phyloP scores from a whole-genome alignment of 116 monocot species.

The Dioscorea cayenensis region DNA sequence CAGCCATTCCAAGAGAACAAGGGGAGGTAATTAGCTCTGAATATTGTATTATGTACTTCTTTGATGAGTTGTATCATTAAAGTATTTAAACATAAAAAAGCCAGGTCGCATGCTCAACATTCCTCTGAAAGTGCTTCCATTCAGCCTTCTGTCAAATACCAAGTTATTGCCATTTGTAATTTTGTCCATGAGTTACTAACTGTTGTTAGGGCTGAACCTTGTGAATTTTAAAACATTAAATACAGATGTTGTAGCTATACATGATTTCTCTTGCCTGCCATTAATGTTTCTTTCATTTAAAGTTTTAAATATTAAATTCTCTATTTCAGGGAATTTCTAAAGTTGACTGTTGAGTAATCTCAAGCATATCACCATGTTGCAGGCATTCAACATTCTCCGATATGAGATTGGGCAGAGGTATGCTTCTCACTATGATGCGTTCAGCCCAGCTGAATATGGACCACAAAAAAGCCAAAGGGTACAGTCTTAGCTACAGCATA shows the following conservation, averaged over 20 bases:
- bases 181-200: too few relatives aligned
- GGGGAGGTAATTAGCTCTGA: constrained; percentile 70
- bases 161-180: too few relatives aligned
- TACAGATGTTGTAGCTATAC: neutral
- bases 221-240: too few relatives aligned
- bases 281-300: neutral
- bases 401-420: constrained; percentile 97
- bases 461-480: constrained; percentile 91
- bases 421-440: constrained; percentile 92
- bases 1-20: constrained; percentile 77
- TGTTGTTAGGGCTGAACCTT: too few relatives aligned
- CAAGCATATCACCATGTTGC: constrained; percentile 24
- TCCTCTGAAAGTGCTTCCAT: too few relatives aligned
- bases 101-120: too few relatives aligned
- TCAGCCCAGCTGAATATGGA: constrained; percentile 85
- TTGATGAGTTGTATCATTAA: too few relatives aligned
- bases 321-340: neutral
- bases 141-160: too few relatives aligned
- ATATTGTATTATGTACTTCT: neutral
- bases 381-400: constrained; percentile 85
- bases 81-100: too few relatives aligned
- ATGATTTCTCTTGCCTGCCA: neutral
- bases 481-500: constrained; percentile 16
- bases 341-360: neutral
- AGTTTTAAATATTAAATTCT: neutral